phyloP scores from a whole-genome alignment of 2,329 filamentous ascomycete genomes.

The Pseudomassariella vexata region DNA sequence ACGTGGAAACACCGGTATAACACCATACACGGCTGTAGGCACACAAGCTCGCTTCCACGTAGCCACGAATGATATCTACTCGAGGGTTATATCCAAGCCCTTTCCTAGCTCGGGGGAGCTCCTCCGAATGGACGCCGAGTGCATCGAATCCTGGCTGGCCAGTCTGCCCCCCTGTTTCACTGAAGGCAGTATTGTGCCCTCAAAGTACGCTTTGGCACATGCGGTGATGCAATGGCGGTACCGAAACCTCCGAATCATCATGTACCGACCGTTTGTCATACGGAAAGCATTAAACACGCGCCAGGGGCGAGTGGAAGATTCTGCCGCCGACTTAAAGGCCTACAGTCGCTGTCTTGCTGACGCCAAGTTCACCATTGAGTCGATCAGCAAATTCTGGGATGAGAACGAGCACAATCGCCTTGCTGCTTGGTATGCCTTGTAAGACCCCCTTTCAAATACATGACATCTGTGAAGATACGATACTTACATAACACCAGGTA shows the following conservation, averaged over 20 bases:
- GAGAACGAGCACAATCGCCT: constrained; percentile 30
- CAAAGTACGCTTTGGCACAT: constrained; percentile 31
- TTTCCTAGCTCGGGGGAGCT: constrained; percentile 34
- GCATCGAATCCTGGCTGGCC: constrained; percentile 31
- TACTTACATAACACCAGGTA: constrained; percentile 23
- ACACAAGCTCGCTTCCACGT: constrained; percentile 39
- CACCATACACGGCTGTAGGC: constrained; percentile 36
- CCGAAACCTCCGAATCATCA: constrained; percentile 40
- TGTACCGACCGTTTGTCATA: constrained; percentile 40
- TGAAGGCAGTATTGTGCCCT: constrained; percentile 23
- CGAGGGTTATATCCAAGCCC: constrained; percentile 36
- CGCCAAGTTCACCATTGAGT: constrained; percentile 32
- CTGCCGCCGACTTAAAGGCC: constrained; percentile 16
- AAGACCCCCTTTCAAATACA: constrained; percentile 4
- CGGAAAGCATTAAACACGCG: constrained; percentile 24
- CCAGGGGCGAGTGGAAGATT: constrained; percentile 11
- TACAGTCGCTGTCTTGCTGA: constrained; percentile 32
- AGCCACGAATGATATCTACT: constrained; percentile 37
- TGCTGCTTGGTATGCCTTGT: constrained; percentile 36
- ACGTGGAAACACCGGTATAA: constrained; percentile 29
- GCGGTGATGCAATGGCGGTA: constrained; percentile 37
- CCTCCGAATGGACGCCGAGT: constrained; percentile 30
- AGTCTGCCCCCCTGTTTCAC: constrained; percentile 30
- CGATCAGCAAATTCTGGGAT: constrained; percentile 32
- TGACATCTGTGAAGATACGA: not conserved